These are phyloP conservation scores for Hyphopichia khmerensis DNA, from an alignment of 1,139 yeast species.

Conservation along the genomic window DNA sequence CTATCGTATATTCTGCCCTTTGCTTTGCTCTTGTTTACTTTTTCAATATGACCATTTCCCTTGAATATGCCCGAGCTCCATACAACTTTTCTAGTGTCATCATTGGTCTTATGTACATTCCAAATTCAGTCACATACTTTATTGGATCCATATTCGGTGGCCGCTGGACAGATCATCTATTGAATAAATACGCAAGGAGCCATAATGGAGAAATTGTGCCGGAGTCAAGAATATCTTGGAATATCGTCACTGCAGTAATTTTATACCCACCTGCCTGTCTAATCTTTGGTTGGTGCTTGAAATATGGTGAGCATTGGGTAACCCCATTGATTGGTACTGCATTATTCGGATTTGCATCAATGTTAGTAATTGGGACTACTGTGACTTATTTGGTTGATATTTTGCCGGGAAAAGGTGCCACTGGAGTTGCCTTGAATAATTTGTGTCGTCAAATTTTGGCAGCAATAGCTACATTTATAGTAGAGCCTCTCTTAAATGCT, in stretches of 20 bases:
- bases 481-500: conserved; percentile 63
- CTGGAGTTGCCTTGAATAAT: conserved; percentile 84
- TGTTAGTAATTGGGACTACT: conserved; percentile 81
- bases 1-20: conserved; percentile 63
- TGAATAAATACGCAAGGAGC: conserved; percentile 51
- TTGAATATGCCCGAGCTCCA: conserved; percentile 61
- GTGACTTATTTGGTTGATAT: conserved; percentile 82
- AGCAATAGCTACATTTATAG: conserved; percentile 71
- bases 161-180: conserved; percentile 67
- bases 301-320: conserved; percentile 68
- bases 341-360: conserved; percentile 75
- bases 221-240: conserved; percentile 78
- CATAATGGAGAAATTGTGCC: conserved; percentile 70
- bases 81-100: conserved; percentile 66
- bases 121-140: conserved; percentile 77
- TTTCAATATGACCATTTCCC: conserved; percentile 71
- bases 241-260: conserved; percentile 62
- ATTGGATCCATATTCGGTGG: conserved; percentile 78
- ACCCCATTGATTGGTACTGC: conserved; percentile 79
- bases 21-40: conserved; percentile 71
- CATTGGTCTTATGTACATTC: conserved; percentile 76
- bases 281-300: conserved; percentile 81
- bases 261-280: conserved; percentile 65
- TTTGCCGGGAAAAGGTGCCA: conserved; percentile 84
- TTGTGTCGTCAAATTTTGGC: conserved; percentile 72